Evolutionary conservation across 805 yeast genomes (phyloP), one percentile per base, ranked within the genome.

Genomic region (Wickerhamiella allomyrinae): DNA sequence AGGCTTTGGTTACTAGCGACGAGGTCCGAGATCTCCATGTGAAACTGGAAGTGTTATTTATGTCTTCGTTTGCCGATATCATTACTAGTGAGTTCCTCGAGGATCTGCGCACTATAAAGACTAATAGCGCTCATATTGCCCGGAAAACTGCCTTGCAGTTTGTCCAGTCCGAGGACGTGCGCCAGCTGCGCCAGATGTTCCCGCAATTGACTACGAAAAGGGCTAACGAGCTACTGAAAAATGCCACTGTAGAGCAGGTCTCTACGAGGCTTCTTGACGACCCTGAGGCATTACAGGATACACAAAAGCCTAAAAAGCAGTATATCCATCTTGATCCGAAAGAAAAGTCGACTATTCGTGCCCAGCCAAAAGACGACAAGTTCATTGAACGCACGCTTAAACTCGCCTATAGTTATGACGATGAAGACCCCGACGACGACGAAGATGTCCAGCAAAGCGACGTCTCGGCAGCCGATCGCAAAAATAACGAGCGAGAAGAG

Each of bases 361-460:
- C 34, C 22, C 39, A 29, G 15, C 40, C 20, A 25, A 47, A 20
- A 34, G 10, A 24, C 37, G 33, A 29, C 36, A 14, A 17, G 31
- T n/a, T 33, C 20, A 15, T 52, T 5, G 48, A 52, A 29, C 43
- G 47, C 27, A 52, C 57, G 2, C 41, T 55, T 34, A 62, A 74
- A 34, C 57, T 80, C 47, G 61, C 82, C 46, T 79, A 43, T 25
- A 36, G 40, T 24, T 48, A 44, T 34, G 80, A 49, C 79, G 79
- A 35, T 69, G 75, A 7, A 57, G 94, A 84, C 51, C 76, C 79
- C 2, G 95, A 84, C 55, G 94, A 82, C 29, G 52, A 55, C 4
- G 52, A 56, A 29, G 64, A 57, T n/a, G 67, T 59, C 14, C 54
- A 56, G 9, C 50, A 50, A 9, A 46, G 47, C 5, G 49, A 41